Percentiles rank a stretch among this genome's conserved stretches.
Evolutionary conservation across 1,284 basidiomycete species (phyloP).

Genomic region (Irpex sp.): DNA sequence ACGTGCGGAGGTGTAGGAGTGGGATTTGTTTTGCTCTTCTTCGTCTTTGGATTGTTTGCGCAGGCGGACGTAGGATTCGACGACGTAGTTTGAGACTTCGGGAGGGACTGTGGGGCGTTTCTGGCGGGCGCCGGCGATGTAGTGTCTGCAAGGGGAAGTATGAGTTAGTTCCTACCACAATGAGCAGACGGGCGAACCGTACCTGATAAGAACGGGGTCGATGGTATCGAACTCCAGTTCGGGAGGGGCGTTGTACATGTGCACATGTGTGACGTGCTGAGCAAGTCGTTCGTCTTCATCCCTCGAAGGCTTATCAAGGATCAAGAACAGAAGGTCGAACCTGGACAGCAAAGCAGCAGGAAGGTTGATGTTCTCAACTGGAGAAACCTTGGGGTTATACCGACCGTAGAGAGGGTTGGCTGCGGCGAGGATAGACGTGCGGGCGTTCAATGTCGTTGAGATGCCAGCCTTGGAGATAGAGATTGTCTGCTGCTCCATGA

Average conservation of each 20-base stretch:
- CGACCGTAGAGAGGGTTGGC: slow-evolving; percentile 98
- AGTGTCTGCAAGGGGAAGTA: slow-evolving; percentile 59
- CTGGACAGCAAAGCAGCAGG: slow-evolving; percentile 94
- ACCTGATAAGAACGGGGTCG: slow-evolving; percentile 87
- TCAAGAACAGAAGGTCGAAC: slow-evolving; percentile 96
- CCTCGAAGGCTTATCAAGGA: slow-evolving; percentile 90
- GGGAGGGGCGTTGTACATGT: slow-evolving; percentile 93
- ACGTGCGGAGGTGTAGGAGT: slow-evolving; percentile 94
- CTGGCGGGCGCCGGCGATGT: slow-evolving; percentile 91
- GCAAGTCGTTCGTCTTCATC: slow-evolving; percentile 96
- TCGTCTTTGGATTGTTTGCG: slow-evolving; percentile 92
- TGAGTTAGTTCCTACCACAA: background rate
- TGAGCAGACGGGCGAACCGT: slow-evolving; percentile 11
- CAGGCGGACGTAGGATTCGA: slow-evolving; percentile 92
- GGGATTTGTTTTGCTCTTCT: slow-evolving; percentile 82
- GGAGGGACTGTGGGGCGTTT: slow-evolving; percentile 84
- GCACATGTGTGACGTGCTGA: slow-evolving; percentile 96
- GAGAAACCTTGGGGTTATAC: slow-evolving; percentile 96
- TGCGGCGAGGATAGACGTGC: slow-evolving; percentile 96
- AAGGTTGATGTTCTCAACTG: slow-evolving; percentile 99
- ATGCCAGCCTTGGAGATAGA: slow-evolving; percentile 99
- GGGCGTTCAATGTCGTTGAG: slow-evolving; percentile 97
- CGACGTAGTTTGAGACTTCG: slow-evolving; percentile 88
- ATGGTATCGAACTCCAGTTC: slow-evolving; percentile 81
- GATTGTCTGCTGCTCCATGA: slow-evolving; percentile 99